Conservation (phyloP, 1,284 basidiomycete species). For the Moesziomyces sp. region DNA sequence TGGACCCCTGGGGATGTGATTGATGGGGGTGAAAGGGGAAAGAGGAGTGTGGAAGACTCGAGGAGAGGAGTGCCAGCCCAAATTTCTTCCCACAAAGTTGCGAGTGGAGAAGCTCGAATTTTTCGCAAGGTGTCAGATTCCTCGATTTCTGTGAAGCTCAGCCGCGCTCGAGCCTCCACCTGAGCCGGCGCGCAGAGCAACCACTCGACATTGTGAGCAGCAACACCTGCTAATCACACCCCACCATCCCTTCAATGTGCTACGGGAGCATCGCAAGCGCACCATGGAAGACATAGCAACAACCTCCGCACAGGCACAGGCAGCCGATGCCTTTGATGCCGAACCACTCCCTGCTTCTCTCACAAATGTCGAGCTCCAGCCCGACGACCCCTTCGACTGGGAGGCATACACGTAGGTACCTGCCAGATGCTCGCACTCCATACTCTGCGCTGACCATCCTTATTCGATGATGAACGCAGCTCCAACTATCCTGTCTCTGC, state of each 20-base stretch:
- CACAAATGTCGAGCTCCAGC: conserved; percentile 13
- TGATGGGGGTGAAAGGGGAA: background rate
- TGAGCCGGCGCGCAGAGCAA: conserved; percentile 1
- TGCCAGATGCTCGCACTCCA: background rate
- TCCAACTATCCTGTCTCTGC: conserved; percentile 35
- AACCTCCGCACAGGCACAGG: background rate
- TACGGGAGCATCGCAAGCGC: background rate
- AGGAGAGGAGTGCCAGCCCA: background rate
- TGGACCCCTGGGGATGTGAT: background rate
- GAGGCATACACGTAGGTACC: conserved; percentile 52
- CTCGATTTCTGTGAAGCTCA: background rate
- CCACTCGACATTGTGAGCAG: background rate
- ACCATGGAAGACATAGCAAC: conserved; percentile 17
- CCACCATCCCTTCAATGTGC: background rate
- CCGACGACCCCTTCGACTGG: conserved; percentile 57
- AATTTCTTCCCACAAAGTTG: conserved; percentile 13
- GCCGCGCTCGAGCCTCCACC: conserved; percentile 38
- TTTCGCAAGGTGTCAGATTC: conserved; percentile 11
- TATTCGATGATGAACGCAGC: background rate
- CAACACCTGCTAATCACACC: background rate
- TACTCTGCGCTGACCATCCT: background rate
- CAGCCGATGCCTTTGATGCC: conserved; percentile 1
- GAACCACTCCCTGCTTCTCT: conserved; percentile 6
- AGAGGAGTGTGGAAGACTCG: background rate
- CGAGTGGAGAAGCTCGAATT: conserved; percentile 9